These are phyloP conservation scores for Chiua virens DNA, from an alignment of 768 basidiomycete species.

Conservation along the genomic window DNA sequence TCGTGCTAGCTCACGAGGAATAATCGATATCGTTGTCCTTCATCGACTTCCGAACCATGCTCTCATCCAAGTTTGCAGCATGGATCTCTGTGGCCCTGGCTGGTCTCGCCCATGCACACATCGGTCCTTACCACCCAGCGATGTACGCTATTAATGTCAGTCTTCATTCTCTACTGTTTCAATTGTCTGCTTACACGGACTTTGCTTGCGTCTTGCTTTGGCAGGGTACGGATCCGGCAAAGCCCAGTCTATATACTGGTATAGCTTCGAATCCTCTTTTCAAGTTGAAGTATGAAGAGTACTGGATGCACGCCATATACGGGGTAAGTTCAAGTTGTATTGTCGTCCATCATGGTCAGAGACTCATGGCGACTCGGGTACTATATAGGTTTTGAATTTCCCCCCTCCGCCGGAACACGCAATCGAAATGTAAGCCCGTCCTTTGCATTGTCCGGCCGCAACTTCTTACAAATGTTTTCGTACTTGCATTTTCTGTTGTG, in stretches of 20 bases:
- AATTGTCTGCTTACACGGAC: neutral
- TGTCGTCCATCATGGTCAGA: neutral
- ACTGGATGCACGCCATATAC: too few relatives aligned
- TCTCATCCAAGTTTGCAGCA: neutral
- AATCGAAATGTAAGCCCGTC: conserved; percentile 9
- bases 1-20: conserved; percentile 9
- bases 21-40: neutral
- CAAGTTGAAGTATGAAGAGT: neutral
- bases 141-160: conserved; percentile 13
- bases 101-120: conserved; percentile 10
- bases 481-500: neutral
- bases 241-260: neutral
- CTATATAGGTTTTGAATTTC: neutral
- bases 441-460: neutral
- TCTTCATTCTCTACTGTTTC: neutral
- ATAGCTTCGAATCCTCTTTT: neutral
- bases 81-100: conserved; percentile 13
- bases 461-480: neutral
- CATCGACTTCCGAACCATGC: conserved; percentile 1
- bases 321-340: neutral
- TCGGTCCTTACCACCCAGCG: neutral
- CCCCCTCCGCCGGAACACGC: neutral
- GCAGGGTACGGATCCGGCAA: neutral
- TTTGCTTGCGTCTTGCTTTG: neutral
- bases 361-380: neutral